These are phyloP conservation scores for Colletotrichum liriopes DNA, from an alignment of 2,329 filamentous ascomycete species.

Conservation along the genomic window DNA sequence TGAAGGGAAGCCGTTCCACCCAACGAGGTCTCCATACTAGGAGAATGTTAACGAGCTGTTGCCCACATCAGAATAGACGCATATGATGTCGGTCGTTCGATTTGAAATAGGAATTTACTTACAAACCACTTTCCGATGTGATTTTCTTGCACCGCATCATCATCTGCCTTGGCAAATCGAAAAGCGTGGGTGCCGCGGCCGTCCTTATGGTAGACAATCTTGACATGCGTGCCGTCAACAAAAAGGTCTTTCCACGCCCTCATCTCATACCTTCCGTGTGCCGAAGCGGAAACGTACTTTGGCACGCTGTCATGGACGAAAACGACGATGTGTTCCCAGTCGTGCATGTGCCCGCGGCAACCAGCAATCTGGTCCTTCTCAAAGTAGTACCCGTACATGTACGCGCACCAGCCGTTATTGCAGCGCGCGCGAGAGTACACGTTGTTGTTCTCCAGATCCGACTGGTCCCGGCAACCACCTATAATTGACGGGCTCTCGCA, in stretches of 20 bases:
- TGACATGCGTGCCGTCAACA: neutral
- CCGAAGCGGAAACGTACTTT: neutral
- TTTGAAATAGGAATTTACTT: neutral
- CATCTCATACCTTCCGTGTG: neutral
- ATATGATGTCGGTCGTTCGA: no score
- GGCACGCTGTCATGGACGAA: neutral
- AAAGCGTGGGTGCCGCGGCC: neutral
- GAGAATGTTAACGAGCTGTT: neutral
- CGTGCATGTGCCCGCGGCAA: neutral
- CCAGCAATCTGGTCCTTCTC: slow-evolving; percentile 58
- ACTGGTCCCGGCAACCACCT: slow-evolving; percentile 51
- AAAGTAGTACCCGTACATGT: slow-evolving; percentile 64
- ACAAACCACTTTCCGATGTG: neutral
- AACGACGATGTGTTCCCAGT: slow-evolving; percentile 6
- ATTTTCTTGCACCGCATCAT: neutral
- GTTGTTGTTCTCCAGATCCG: slow-evolving; percentile 57
- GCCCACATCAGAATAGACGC: no score
- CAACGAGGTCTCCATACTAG: neutral
- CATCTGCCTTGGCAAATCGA: neutral
- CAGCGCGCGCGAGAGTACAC: slow-evolving; percentile 60
- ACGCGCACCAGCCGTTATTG: slow-evolving; percentile 62
- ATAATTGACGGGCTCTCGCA: neutral
- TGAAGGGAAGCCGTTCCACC: neutral
- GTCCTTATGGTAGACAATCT: slow-evolving; percentile 1
- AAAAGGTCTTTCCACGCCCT: neutral